These are phyloP conservation scores for Prunus salicina DNA, from an alignment of 306 rosid species.

Conservation along the genomic window DNA sequence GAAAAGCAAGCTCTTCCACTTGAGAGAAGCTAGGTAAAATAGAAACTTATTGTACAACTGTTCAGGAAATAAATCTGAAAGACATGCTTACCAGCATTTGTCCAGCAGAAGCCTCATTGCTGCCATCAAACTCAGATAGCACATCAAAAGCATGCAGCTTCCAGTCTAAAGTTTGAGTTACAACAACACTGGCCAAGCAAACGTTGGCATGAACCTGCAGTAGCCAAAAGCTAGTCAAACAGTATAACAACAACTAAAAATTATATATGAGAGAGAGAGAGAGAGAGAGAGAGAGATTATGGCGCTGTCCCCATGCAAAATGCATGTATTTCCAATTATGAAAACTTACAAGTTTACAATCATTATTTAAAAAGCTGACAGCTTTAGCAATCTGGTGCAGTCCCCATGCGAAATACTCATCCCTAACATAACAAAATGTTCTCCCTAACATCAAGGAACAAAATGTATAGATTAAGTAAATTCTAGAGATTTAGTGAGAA, in stretches of 20 bases:
- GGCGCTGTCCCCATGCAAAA: neutral
- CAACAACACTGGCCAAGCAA: conserved; percentile 93
- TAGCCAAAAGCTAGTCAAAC: conserved; percentile 26
- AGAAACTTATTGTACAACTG: neutral
- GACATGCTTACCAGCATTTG: conserved; percentile 73
- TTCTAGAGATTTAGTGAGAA: neutral
- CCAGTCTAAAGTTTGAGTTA: conserved; percentile 97
- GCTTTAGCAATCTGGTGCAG: conserved; percentile 91
- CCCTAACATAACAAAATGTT: conserved; percentile 65
- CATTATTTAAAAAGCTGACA: conserved; percentile 97
- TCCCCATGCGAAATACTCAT: conserved; percentile 98
- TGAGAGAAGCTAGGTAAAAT: neutral
- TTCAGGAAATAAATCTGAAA: neutral
- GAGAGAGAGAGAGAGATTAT: neutral
- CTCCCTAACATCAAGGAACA: conserved; percentile 54
- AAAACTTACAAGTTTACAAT: conserved; percentile 89
- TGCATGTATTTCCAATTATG: neutral
- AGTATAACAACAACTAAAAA: neutral
- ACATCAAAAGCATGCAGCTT: conserved; percentile 98
- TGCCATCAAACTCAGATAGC: conserved; percentile 81
- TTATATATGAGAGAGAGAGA: neutral
- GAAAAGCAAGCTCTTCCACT: neutral
- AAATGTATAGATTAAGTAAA: neutral
- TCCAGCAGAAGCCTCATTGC: conserved; percentile 64
- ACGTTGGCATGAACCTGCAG: conserved; percentile 92